phyloP scores from a whole-genome alignment of 2,329 filamentous ascomycete genomes.

The Fusarium veterinarium region DNA sequence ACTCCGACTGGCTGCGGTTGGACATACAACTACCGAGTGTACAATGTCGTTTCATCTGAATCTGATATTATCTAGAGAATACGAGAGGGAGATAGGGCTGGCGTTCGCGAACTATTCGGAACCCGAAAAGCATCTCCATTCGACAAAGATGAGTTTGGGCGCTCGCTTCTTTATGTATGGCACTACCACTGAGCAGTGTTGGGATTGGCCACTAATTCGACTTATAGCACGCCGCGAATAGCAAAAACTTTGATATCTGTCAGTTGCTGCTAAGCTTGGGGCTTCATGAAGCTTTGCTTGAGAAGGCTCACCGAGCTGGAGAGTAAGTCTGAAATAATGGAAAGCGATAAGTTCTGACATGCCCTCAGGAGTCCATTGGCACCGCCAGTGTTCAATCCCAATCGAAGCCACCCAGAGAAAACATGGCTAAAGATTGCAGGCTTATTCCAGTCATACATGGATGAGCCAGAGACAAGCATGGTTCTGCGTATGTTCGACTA shows the following conservation, averaged over 20 bases:
- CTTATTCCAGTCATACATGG: conserved; percentile 38
- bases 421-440: conserved; percentile 8
- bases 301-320: too few species aligned
- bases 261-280: conserved; percentile 28
- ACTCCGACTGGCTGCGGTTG: background rate
- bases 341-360: too few species aligned
- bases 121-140: conserved; percentile 39
- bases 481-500: conserved; percentile 34
- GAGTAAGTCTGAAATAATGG: too few species aligned
- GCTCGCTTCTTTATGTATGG: conserved; percentile 37
- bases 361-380: conserved; percentile 1
- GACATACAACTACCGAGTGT: conserved; percentile 27
- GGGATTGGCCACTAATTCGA: too few species aligned
- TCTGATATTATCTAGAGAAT: conserved; percentile 42
- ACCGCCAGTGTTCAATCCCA: background rate
- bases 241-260: conserved; percentile 24
- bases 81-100: conserved; percentile 26
- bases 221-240: conserved; percentile 18
- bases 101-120: conserved; percentile 39
- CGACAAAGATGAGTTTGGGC: conserved; percentile 23
- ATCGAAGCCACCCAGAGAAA: background rate
- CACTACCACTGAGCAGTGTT: too few species aligned
- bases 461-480: conserved; percentile 27
- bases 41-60: conserved; percentile 32
- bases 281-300: conserved; percentile 6